Conservation (phyloP, 73 alveolate species). For the Tetrahymena malaccensis region DNA sequence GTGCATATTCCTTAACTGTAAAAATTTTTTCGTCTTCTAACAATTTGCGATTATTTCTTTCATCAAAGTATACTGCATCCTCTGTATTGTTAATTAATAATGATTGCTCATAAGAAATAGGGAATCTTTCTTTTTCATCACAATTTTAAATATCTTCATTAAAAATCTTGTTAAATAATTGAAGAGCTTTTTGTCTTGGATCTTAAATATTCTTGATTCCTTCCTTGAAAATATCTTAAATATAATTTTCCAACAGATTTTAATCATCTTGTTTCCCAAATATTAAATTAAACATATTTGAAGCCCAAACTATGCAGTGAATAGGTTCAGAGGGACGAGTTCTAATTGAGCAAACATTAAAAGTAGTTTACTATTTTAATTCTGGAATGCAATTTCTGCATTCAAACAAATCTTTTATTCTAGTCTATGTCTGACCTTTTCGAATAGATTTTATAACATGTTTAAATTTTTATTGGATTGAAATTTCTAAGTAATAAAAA, state of each 20-base stretch:
- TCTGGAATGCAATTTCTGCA: conserved; percentile 32
- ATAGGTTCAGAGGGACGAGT: conserved; percentile 86
- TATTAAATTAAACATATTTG: conserved; percentile 69
- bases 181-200: background rate
- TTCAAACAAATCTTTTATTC: background rate
- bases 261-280: conserved; percentile 60
- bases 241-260: conserved; percentile 42
- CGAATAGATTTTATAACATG: no score
- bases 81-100: background rate
- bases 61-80: conserved; percentile 35
- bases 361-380: conserved; percentile 44
- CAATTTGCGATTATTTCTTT: background rate
- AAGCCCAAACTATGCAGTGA: conserved; percentile 94
- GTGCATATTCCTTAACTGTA: conserved; percentile 19
- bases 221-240: conserved; percentile 39
- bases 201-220: background rate
- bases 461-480: no score
- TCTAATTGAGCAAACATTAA: conserved; percentile 92
- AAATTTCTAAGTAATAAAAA: background rate
- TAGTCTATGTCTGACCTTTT: background rate
- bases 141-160: conserved; percentile 4
- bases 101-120: conserved; percentile 21
- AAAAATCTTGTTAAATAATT: conserved; percentile 5
- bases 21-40: background rate
- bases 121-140: conserved; percentile 15